Conservation (phyloP, 768 basidiomycete genomes). For the Gloeopeniophorella convolvens region DNA sequence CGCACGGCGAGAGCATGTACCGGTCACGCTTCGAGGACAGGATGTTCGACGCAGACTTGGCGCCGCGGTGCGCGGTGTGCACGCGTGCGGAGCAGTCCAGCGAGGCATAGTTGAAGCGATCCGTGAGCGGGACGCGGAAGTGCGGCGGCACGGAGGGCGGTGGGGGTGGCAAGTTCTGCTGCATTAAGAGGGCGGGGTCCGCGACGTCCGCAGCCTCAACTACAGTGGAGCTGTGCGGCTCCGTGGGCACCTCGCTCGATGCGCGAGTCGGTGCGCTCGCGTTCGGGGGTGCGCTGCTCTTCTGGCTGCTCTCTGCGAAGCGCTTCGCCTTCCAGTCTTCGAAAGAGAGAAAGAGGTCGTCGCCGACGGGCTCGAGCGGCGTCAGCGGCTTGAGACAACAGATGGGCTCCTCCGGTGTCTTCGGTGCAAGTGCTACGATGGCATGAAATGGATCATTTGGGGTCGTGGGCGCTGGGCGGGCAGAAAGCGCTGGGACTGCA, state of each 20-base stretch:
- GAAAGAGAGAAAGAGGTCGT: slow-evolving; percentile 69
- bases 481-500: slow-evolving; percentile 29
- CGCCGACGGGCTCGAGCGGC: slow-evolving; percentile 39
- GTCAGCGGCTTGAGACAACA: slow-evolving; percentile 61
- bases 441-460: slow-evolving; percentile 57
- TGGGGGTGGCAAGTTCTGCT: slow-evolving; percentile 17
- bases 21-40: slow-evolving; percentile 85
- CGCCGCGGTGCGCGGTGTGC: slow-evolving; percentile 71
- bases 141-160: slow-evolving; percentile 42
- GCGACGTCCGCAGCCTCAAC: not conserved
- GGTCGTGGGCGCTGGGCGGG: slow-evolving; percentile 31
- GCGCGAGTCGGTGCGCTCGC: not conserved
- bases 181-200: not conserved
- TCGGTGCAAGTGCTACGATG: slow-evolving; percentile 43
- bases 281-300: slow-evolving; percentile 5
- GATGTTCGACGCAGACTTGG: slow-evolving; percentile 79
- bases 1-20: slow-evolving; percentile 96
- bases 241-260: not conserved
- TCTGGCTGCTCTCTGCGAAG: slow-evolving; percentile 33
- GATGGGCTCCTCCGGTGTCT: slow-evolving; percentile 48
- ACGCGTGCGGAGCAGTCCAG: slow-evolving; percentile 91
- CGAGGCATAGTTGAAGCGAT: slow-evolving; percentile 93
- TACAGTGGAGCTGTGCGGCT: not conserved
- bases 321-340: slow-evolving; percentile 85
- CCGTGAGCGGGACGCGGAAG: slow-evolving; percentile 67